phyloP scores from a whole-genome alignment of 176 grass and related monocot species.

The Triticum dicoccoides region DNA sequence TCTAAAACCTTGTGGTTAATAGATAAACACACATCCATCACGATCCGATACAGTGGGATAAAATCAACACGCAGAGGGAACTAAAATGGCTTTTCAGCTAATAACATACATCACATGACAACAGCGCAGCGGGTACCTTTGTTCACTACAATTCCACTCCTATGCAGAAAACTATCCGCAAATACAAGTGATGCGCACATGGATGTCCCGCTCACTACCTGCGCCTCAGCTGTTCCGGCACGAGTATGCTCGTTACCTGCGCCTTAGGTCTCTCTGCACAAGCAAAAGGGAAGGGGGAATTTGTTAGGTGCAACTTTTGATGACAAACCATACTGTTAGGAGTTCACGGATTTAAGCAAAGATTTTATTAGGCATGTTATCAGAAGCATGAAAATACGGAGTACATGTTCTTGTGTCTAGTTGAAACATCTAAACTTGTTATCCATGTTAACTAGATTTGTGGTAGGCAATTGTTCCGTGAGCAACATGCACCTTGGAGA shows the following conservation, averaged over 20 bases:
- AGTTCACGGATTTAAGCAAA: too few relatives aligned
- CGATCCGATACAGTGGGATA: background rate
- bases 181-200: background rate
- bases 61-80: background rate
- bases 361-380: too few relatives aligned
- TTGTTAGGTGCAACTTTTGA: background rate
- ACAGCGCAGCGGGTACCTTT: background rate
- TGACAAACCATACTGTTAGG: background rate
- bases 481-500: background rate
- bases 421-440: background rate
- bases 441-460: background rate
- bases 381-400: background rate
- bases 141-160: background rate
- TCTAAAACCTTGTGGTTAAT: background rate
- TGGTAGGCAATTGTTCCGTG: background rate
- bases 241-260: background rate
- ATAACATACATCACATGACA: background rate
- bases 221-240: constrained; percentile 63
- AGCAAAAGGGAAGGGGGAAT: background rate
- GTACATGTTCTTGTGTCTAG: background rate
- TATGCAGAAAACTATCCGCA: background rate
- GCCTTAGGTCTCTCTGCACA: constrained; percentile 76
- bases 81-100: background rate
- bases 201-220: background rate
- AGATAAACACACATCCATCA: background rate